These are phyloP conservation scores for Salix brachista DNA, from an alignment of 345 rosid genomes.

Conservation along the genomic window DNA sequence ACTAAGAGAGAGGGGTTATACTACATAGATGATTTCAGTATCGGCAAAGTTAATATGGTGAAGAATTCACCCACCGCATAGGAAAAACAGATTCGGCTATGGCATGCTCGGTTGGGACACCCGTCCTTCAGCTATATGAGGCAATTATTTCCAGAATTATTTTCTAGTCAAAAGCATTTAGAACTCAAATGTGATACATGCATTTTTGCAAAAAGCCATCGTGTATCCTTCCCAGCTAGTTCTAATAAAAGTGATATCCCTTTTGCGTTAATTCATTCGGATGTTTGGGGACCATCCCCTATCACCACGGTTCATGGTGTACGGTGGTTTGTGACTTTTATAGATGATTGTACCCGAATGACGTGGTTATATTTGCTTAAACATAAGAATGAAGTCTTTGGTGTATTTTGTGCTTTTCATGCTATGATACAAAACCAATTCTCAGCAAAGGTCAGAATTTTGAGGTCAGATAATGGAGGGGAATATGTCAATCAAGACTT, in stretches of 20 bases:
- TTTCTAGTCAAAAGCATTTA: background rate
- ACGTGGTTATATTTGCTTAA: background rate
- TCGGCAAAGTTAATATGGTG: background rate
- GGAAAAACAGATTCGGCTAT: background rate
- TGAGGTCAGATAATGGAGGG: background rate
- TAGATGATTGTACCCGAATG: background rate
- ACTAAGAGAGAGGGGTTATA: background rate
- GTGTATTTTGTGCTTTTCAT: background rate
- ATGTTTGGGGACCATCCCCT: background rate
- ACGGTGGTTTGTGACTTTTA: background rate
- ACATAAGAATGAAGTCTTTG: background rate
- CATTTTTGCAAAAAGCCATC: background rate
- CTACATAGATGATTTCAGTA: background rate
- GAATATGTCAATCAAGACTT: background rate
- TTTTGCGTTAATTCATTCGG: background rate
- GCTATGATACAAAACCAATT: background rate
- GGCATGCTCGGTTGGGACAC: background rate
- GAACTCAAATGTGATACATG: background rate
- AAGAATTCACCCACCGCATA: background rate
- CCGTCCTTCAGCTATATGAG: background rate
- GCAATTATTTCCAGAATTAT: background rate
- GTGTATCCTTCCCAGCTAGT: background rate
- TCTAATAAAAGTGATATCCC: background rate
- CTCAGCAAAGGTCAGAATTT: background rate
- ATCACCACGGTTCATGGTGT: background rate